A percentile compares a stretch with the other conserved stretches of the same genome.
Evolutionary conservation across 2,329 filamentous ascomycete species (phyloP).

Genomic region (Trichophyton verrucosum): DNA sequence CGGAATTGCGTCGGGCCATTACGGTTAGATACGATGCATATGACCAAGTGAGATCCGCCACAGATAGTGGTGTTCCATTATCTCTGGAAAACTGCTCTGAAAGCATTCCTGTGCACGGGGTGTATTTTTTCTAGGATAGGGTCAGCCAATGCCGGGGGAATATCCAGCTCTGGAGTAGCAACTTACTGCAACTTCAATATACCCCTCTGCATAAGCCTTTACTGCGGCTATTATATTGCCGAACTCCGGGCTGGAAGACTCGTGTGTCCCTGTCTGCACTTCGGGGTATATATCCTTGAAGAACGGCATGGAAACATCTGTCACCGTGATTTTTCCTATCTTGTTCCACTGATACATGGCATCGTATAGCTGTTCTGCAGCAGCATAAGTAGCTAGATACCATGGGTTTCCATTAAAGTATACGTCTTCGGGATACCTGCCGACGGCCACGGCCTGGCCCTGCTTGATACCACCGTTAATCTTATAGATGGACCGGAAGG

Average conservation of each 20-base stretch:
- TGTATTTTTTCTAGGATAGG: conserved; percentile 27
- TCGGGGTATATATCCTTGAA: conserved; percentile 53
- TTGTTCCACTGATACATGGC: conserved; percentile 59
- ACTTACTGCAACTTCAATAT: conserved; percentile 32
- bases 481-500: conserved; percentile 57
- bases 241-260: conserved; percentile 37
- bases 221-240: conserved; percentile 44
- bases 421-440: conserved; percentile 58
- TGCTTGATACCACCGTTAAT: conserved; percentile 55
- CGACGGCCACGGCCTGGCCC: conserved; percentile 50
- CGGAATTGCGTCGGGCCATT: conserved; percentile 21
- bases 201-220: conserved; percentile 48
- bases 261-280: conserved; percentile 50
- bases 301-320: conserved; percentile 54
- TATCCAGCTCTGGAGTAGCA: not conserved
- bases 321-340: conserved; percentile 52
- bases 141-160: not conserved
- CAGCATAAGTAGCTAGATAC: conserved; percentile 63
- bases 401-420: conserved; percentile 71
- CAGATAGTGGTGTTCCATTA: conserved; percentile 27
- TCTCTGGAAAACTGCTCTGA: conserved; percentile 31
- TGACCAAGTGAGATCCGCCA: conserved; percentile 35
- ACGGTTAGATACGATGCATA: conserved; percentile 33
- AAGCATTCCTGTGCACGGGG: conserved; percentile 45
- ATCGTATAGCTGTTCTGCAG: conserved; percentile 67